Evolutionary conservation across 192 early-diverging fungal species (phyloP).

Genomic region (Martensiomyces pterosporus): DNA sequence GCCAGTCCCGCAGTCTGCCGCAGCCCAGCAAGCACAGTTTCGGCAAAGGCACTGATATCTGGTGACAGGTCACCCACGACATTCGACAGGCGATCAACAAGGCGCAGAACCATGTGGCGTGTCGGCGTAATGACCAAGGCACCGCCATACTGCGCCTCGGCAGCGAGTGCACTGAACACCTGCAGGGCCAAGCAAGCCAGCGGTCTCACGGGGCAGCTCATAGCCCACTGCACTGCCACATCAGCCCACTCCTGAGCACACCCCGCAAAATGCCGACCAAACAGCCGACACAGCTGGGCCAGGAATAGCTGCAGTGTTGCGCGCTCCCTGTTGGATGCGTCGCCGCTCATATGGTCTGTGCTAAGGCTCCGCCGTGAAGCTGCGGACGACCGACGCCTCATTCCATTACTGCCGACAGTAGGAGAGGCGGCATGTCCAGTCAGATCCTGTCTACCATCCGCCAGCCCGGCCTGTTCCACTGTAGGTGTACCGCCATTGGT

Average conservation of each 20-base stretch:
- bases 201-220: slow-evolving; percentile 37
- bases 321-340: slow-evolving; percentile 9
- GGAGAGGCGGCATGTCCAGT: no score
- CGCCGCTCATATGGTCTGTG: slow-evolving; percentile 6
- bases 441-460: no score
- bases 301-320: slow-evolving; percentile 31
- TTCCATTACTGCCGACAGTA: background rate
- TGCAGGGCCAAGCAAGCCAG: slow-evolving; percentile 27
- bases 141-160: slow-evolving; percentile 35
- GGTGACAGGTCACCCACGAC: slow-evolving; percentile 32
- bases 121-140: slow-evolving; percentile 35
- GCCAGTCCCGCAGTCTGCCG: slow-evolving; percentile 31
- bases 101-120: slow-evolving; percentile 32
- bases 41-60: slow-evolving; percentile 27
- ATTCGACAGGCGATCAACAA: slow-evolving; percentile 44
- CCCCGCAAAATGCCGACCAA: slow-evolving; percentile 16
- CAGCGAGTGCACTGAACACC: slow-evolving; percentile 27
- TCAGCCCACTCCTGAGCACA: slow-evolving; percentile 38
- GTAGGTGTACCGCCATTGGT: no score
- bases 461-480: no score
- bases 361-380: slow-evolving; percentile 19
- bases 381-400: slow-evolving; percentile 15
- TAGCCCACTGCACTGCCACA: slow-evolving; percentile 40
- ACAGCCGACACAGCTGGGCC: slow-evolving; percentile 30
- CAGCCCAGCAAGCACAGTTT: slow-evolving; percentile 30